Percentiles rank a stretch among this genome's conserved stretches.
phyloP scores from a whole-genome alignment of 2,329 filamentous ascomycete species.

The Cladophialophora chaetospira region DNA sequence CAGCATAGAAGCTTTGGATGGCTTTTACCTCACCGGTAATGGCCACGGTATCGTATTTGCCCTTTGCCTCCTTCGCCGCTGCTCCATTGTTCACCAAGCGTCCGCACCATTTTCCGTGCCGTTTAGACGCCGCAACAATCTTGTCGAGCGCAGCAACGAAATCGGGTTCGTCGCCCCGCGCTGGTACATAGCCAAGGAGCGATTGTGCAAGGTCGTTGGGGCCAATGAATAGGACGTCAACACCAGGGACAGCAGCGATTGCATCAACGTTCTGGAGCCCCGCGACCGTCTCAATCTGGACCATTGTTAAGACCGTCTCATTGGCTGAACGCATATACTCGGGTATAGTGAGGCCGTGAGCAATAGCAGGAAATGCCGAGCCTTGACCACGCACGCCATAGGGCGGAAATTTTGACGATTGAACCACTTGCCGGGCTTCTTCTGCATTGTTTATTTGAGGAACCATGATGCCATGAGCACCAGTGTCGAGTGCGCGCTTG shows the following conservation, averaged over 20 bases:
- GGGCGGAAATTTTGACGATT: constrained; percentile 38
- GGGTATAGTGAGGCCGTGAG: constrained; percentile 20
- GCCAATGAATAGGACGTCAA: constrained; percentile 46
- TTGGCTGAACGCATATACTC: constrained; percentile 42
- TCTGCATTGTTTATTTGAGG: constrained; percentile 33
- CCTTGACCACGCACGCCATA: constrained; percentile 36
- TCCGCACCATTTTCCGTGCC: constrained; percentile 67
- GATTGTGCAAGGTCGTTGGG: constrained; percentile 40
- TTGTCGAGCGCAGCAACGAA: constrained; percentile 62
- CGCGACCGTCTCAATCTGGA: constrained; percentile 47
- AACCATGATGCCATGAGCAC: constrained; percentile 43
- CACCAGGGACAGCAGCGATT: constrained; percentile 45
- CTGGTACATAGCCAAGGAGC: constrained; percentile 62
- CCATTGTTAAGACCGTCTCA: constrained; percentile 37
- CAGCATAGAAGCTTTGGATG: neutral
- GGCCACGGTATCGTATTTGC: constrained; percentile 47
- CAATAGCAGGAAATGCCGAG: neutral
- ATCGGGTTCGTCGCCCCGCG: constrained; percentile 56
- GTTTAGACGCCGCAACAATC: constrained; percentile 59
- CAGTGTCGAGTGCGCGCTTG: constrained; percentile 44
- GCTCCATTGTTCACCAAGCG: constrained; percentile 52
- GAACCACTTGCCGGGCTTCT: constrained; percentile 31
- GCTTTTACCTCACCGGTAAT: constrained; percentile 27
- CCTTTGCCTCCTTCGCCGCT: constrained; percentile 43
- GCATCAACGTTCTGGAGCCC: constrained; percentile 48